These are phyloP conservation scores for Fusarium pseudoanthophilum DNA, from an alignment of 2,329 filamentous ascomycete genomes.

Conservation along the genomic window DNA sequence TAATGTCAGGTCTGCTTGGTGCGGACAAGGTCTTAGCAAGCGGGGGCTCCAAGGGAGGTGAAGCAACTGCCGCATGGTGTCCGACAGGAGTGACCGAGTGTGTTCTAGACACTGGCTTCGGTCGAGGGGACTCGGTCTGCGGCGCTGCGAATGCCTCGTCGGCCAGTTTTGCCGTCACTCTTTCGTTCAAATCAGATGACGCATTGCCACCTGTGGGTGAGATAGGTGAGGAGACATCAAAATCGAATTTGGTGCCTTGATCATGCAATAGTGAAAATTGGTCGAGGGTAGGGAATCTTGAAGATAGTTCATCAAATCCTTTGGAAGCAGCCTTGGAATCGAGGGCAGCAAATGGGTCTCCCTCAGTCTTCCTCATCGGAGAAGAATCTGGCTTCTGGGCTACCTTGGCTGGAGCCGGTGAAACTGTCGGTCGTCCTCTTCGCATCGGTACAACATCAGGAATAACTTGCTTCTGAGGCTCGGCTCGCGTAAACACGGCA, in stretches of 20 bases:
- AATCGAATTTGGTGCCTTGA: constrained; percentile 84
- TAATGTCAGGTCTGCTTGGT: constrained; percentile 61
- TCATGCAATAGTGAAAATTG: constrained; percentile 93
- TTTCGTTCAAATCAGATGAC: constrained; percentile 62
- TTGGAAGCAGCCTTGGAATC: constrained; percentile 69
- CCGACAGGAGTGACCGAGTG: constrained; percentile 47
- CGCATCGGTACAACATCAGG: constrained; percentile 96
- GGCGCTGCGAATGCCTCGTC: constrained; percentile 82
- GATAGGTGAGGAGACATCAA: constrained; percentile 68
- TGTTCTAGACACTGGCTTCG: constrained; percentile 41
- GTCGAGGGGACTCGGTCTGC: constrained; percentile 32
- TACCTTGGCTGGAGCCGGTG: constrained; percentile 47
- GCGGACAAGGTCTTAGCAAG: constrained; percentile 55
- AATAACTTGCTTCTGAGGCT: constrained; percentile 75
- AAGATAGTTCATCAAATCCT: constrained; percentile 81
- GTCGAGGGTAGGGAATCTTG: constrained; percentile 88
- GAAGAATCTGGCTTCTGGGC: constrained; percentile 69
- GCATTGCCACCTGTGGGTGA: constrained; percentile 63
- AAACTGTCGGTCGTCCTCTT: constrained; percentile 72
- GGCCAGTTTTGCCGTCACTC: constrained; percentile 79
- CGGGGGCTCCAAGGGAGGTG: constrained; percentile 45
- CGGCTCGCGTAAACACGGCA: constrained; percentile 81
- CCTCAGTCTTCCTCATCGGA: constrained; percentile 69
- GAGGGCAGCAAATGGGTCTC: constrained; percentile 90
- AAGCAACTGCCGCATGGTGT: constrained; percentile 35